These are phyloP conservation scores for Nemania sp. DNA, from an alignment of 2,329 filamentous ascomycete genomes.

Conservation along the genomic window DNA sequence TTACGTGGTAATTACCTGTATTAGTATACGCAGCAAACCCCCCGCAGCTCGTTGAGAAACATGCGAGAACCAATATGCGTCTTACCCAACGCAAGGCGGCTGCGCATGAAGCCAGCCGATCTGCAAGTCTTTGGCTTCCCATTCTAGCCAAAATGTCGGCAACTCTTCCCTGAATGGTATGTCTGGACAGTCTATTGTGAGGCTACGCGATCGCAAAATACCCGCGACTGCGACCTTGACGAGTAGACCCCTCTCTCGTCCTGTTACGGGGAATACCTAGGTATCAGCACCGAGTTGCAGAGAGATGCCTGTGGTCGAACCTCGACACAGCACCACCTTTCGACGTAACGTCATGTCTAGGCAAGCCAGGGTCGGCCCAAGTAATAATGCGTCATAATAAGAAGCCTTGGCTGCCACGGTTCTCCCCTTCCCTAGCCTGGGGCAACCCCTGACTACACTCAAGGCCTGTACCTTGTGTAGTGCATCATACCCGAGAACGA, in stretches of 20 bases:
- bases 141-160: conserved; percentile 33
- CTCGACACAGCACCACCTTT: conserved; percentile 33
- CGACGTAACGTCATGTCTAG: conserved; percentile 28
- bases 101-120: conserved; percentile 36
- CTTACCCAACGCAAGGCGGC: conserved; percentile 38
- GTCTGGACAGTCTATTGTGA: conserved; percentile 27
- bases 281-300: conserved; percentile 34
- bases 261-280: conserved; percentile 32
- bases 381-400: conserved; percentile 24
- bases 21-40: background rate
- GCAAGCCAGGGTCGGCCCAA: conserved; percentile 12
- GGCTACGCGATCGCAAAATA: conserved; percentile 32
- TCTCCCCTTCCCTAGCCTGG: conserved; percentile 13
- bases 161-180: conserved; percentile 36
- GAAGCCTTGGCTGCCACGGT: conserved; percentile 21
- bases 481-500: background rate
- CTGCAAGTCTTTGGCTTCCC: conserved; percentile 34
- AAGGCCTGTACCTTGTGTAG: conserved; percentile 6
- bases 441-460: conserved; percentile 22
- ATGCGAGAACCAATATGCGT: conserved; percentile 32
- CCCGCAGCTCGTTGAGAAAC: conserved; percentile 4
- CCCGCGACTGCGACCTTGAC: conserved; percentile 28
- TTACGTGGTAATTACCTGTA: background rate
- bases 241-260: conserved; percentile 15
- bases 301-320: conserved; percentile 23